These are phyloP conservation scores for Piloderma croceum DNA, from an alignment of 768 basidiomycete genomes.

Conservation along the genomic window DNA sequence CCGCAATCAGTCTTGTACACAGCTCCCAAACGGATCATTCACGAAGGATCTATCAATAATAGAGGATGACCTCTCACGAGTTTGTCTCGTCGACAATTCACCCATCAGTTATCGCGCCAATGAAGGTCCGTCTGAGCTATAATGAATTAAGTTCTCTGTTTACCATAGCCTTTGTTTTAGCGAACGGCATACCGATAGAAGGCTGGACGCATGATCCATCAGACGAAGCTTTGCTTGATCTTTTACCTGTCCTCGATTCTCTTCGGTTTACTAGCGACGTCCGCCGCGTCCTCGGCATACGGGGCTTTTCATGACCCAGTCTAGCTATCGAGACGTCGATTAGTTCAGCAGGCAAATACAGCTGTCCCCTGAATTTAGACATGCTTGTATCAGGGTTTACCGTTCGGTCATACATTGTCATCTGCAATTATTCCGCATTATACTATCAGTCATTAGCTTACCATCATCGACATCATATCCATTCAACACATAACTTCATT, in stretches of 20 bases:
- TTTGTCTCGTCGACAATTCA: slow-evolving; percentile 95
- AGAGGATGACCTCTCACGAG: slow-evolving; percentile 84
- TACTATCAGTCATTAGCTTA: slow-evolving; percentile 20
- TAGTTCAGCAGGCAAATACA: no score
- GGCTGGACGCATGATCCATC: slow-evolving; percentile 98
- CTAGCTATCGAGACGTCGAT: no score
- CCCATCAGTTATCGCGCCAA: slow-evolving; percentile 89
- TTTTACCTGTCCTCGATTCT: slow-evolving; percentile 92
- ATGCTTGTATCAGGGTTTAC: slow-evolving; percentile 1
- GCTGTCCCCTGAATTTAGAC: slow-evolving; percentile 25
- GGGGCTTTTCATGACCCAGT: slow-evolving; percentile 39
- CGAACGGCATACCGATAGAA: slow-evolving; percentile 98
- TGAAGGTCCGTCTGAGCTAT: slow-evolving; percentile 76
- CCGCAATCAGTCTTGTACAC: slow-evolving; percentile 73
- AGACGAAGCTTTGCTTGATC: slow-evolving; percentile 93
- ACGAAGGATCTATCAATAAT: slow-evolving; percentile 88
- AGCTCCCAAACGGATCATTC: slow-evolving; percentile 88
- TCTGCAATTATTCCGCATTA: slow-evolving; percentile 20
- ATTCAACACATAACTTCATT: no score
- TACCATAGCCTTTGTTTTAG: slow-evolving; percentile 35
- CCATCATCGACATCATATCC: slow-evolving; percentile 31
- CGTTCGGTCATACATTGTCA: slow-evolving; percentile 5
- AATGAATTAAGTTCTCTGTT: slow-evolving; percentile 11
- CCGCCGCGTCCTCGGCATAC: slow-evolving; percentile 79
- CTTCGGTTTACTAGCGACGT: slow-evolving; percentile 95